Base-by-base conservation (phyloP, 164 flowering plant species). In the Platanus orientalis region DNA sequence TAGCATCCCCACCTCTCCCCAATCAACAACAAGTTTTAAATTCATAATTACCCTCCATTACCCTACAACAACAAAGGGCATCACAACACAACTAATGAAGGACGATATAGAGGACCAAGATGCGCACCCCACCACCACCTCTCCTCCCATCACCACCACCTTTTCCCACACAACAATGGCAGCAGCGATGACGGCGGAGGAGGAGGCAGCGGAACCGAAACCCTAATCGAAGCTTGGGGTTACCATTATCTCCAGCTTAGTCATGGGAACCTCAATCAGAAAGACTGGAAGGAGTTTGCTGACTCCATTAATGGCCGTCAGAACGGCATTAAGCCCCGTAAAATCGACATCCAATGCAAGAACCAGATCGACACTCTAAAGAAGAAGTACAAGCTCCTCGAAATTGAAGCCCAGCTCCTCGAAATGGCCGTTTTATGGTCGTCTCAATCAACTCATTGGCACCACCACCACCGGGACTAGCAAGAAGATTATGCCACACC, bases 201-300 rank as follows among this genome's bases (percentile, higher is more conserved):
- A 27, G 70, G 74, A 51, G 69, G 73, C 2, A 61, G 62, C 50
- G 71, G 45, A 20, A 85, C 94, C 16, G 61, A 45, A n/a, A 75
- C 80, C 27, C 75, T 90, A n/a, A 73, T 90, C 71, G 86, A 86
- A 27, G 86, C 88, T 0, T 90, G 94, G 96, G 96, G 94, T 4
- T 79, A 78, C 56, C 90, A 89, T 17, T 87, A 78, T 64, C 30
- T 86, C 10, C 69, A 69, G 12, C 83, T 81, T 21, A 82, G 77
- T 73, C 77, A 89, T 0, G 96, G 96, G 0, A 84, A 87, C 51
- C 88, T 89, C 78, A 78, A 85, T 25, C 96, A 83, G 72, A 80
- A 84, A 58, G 81, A 89, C 57, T 87, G 92, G 96, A 76, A 83
- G 65, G 85, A 89, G 47, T 86, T 87, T 14, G 84, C 92, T 23